These are phyloP conservation scores for Fusarium palustre DNA, from an alignment of 2,329 filamentous ascomycete genomes.

Conservation along the genomic window DNA sequence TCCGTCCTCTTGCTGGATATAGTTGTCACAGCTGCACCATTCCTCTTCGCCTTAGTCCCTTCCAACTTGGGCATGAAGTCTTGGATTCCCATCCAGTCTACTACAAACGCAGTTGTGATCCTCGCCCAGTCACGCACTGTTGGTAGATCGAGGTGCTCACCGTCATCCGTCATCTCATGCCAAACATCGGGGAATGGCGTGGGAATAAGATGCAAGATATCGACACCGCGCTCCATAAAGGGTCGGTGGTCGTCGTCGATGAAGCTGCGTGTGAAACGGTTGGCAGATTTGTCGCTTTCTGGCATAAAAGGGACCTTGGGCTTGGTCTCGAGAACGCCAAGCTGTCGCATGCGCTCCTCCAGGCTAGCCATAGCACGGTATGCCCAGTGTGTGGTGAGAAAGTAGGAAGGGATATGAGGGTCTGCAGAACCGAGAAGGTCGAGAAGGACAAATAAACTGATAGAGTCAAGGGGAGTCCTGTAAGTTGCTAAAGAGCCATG, in stretches of 20 bases:
- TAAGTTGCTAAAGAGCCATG: conserved; percentile 81
- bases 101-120: conserved; percentile 84
- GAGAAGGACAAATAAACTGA: conserved; percentile 89
- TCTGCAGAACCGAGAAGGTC: conserved; percentile 81
- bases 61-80: conserved; percentile 51
- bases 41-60: conserved; percentile 44
- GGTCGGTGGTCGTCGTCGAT: conserved; percentile 92
- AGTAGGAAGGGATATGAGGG: conserved; percentile 85
- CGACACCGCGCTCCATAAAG: conserved; percentile 87
- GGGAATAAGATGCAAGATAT: conserved; percentile 90
- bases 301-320: conserved; percentile 69
- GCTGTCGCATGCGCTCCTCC: conserved; percentile 77
- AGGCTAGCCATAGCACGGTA: conserved; percentile 81
- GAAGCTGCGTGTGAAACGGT: conserved; percentile 62
- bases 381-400: conserved; percentile 91
- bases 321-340: conserved; percentile 73
- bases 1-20: conserved; percentile 51
- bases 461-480: conserved; percentile 78
- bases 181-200: conserved; percentile 84
- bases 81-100: conserved; percentile 89
- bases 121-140: conserved; percentile 89
- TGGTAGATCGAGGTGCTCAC: conserved; percentile 81
- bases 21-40: conserved; percentile 39
- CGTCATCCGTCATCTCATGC: conserved; percentile 88
- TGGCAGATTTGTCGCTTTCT: conserved; percentile 66